These are phyloP conservation scores for Aureobasidium sp. DNA, from an alignment of 2,329 filamentous ascomycete species.

Conservation along the genomic window DNA sequence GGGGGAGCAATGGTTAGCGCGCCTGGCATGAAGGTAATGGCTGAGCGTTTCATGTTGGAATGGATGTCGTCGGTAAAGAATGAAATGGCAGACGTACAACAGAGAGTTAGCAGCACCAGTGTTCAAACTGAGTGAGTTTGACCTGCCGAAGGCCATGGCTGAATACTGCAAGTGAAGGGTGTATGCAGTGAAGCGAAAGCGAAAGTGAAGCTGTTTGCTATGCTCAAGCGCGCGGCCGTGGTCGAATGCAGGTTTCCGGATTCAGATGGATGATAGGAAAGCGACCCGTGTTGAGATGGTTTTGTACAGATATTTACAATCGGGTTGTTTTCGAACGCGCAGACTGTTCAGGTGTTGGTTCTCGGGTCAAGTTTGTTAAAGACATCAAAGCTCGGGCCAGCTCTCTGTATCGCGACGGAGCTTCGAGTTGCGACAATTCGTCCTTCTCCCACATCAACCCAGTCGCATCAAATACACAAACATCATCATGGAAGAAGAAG, in stretches of 20 bases:
- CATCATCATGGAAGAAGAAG: conserved; percentile 40
- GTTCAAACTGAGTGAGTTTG: conserved; percentile 46
- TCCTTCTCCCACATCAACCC: not conserved
- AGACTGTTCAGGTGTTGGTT: not conserved
- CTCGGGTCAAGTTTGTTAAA: not conserved
- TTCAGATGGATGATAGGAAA: not conserved
- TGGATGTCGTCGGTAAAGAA: not conserved
- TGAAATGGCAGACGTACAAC: conserved; percentile 21
- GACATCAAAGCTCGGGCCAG: not conserved
- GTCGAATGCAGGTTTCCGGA: not conserved
- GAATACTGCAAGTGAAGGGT: not conserved
- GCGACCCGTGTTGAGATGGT: not conserved
- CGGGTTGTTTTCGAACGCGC: not conserved
- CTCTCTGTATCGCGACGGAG: not conserved
- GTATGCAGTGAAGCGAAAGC: not conserved
- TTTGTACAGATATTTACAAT: not conserved
- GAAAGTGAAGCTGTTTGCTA: not conserved
- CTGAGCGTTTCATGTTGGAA: not conserved
- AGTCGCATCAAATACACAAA: not conserved
- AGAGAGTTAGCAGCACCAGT: conserved; percentile 37
- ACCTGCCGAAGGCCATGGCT: conserved; percentile 36
- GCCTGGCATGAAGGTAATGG: conserved; percentile 4
- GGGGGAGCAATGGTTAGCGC: conserved; percentile 2
- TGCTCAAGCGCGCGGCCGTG: not conserved
- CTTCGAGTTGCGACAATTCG: not conserved